Percentiles rank a stretch among this genome's conserved stretches.
These are phyloP conservation scores for Fusarium duplospermum DNA, from an alignment of 2,329 filamentous ascomycete genomes.

Conservation along the genomic window DNA sequence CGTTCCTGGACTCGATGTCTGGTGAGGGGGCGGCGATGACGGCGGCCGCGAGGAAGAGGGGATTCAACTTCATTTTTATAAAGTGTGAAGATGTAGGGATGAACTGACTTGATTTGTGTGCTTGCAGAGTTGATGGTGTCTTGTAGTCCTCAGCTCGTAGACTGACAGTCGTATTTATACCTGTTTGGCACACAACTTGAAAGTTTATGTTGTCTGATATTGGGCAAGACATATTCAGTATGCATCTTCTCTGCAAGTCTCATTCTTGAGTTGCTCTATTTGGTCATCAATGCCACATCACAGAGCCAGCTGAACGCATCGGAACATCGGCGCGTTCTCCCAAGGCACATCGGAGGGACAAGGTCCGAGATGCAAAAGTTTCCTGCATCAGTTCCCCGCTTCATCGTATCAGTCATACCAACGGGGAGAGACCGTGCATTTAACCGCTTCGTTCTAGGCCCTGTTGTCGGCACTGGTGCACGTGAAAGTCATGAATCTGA, in stretches of 20 bases:
- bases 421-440: neutral
- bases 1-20: neutral
- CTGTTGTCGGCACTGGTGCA: too few species aligned
- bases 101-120: neutral
- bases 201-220: neutral
- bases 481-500: neutral
- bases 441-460: neutral
- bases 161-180: neutral
- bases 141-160: neutral
- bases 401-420: neutral
- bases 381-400: neutral
- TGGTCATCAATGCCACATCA: neutral
- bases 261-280: neutral
- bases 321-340: neutral
- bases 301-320: neutral
- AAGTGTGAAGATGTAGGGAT: neutral
- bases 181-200: rapidly evolving
- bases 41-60: neutral
- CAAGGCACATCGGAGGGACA: neutral
- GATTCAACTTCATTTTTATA: slow-evolving; percentile 3
- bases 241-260: neutral
- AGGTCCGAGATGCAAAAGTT: neutral
- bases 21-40: slow-evolving; percentile 8
- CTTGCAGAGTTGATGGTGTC: neutral
- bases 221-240: neutral